phyloP scores from a whole-genome alignment of 176 grass and related monocot species.

The Paspalum vaginatum region DNA sequence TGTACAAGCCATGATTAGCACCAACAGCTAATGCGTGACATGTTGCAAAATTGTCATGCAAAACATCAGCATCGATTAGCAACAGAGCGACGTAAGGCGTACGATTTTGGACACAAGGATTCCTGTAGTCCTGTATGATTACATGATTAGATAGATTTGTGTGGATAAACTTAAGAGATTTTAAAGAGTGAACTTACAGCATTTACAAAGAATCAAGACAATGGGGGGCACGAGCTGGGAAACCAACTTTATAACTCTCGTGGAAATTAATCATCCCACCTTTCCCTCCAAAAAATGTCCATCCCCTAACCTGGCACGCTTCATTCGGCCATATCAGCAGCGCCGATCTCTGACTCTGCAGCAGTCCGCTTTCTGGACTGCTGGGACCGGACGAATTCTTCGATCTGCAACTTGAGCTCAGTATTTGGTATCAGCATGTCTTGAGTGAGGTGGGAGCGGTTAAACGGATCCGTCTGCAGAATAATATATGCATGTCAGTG shows the following conservation, averaged over 20 bases:
- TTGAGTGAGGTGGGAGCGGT: constrained; percentile 91
- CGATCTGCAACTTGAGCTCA: constrained; percentile 69
- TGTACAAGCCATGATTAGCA: no score
- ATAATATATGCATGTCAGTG: constrained; percentile 32
- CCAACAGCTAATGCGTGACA: no score
- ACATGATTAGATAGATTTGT: not conserved
- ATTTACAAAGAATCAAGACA: constrained; percentile 49
- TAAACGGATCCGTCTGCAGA: constrained; percentile 92
- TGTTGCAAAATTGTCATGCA: not conserved
- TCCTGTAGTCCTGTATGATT: no score
- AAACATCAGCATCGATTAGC: not conserved
- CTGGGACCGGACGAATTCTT: constrained; percentile 80
- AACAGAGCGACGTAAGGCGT: not conserved
- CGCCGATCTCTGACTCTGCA: constrained; percentile 27
- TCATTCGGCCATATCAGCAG: constrained; percentile 57
- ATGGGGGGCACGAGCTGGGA: not conserved
- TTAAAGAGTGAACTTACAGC: constrained; percentile 27
- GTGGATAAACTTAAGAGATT: constrained; percentile 11
- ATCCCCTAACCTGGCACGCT: not conserved
- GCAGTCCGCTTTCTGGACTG: constrained; percentile 45
- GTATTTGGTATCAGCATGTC: constrained; percentile 88
- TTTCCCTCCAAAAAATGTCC: not conserved
- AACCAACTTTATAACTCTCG: constrained; percentile 13
- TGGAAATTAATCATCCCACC: not conserved
- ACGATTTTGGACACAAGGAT: not conserved